Percentiles rank a stretch among this genome's conserved stretches.
Evolutionary conservation across 176 grass and related monocot genomes (phyloP).

Genomic region (Olyra latifolia): DNA sequence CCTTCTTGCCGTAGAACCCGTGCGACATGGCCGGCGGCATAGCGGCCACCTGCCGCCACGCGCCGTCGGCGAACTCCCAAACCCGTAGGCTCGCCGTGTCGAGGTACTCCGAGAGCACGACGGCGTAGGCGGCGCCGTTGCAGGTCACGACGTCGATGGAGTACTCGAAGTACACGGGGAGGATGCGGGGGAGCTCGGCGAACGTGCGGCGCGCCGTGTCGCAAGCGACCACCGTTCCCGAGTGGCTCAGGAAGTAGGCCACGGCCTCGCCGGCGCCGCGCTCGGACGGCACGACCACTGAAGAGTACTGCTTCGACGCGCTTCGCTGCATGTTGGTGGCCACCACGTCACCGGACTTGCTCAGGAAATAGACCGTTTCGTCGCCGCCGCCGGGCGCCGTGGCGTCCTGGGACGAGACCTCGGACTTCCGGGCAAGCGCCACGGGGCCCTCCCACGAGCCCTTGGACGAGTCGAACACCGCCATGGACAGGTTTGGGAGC

Average conservation of each 20-base stretch:
- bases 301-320: slow-evolving; percentile 77
- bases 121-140: slow-evolving; percentile 46
- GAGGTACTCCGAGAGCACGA: slow-evolving; percentile 73
- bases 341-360: slow-evolving; percentile 80
- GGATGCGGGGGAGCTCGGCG: slow-evolving; percentile 57
- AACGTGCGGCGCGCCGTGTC: slow-evolving; percentile 51
- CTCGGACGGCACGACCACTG: slow-evolving; percentile 32
- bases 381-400: slow-evolving; percentile 12
- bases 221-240: slow-evolving; percentile 65
- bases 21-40: slow-evolving; percentile 91
- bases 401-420: slow-evolving; percentile 4
- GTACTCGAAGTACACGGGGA: slow-evolving; percentile 72
- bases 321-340: slow-evolving; percentile 82
- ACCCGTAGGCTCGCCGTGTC: slow-evolving; percentile 70
- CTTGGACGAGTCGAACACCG: slow-evolving; percentile 48
- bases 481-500: slow-evolving; percentile 52
- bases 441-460: slow-evolving; percentile 49
- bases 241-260: slow-evolving; percentile 68
- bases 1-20: slow-evolving; percentile 53
- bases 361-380: slow-evolving; percentile 70
- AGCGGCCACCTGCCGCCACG: slow-evolving; percentile 62
- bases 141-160: slow-evolving; percentile 75
- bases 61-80: slow-evolving; percentile 52
- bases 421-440: slow-evolving; percentile 29
- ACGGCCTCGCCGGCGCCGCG: slow-evolving; percentile 38